These are phyloP conservation scores for Medicago arabica DNA, from an alignment of 306 rosid species.

Conservation along the genomic window DNA sequence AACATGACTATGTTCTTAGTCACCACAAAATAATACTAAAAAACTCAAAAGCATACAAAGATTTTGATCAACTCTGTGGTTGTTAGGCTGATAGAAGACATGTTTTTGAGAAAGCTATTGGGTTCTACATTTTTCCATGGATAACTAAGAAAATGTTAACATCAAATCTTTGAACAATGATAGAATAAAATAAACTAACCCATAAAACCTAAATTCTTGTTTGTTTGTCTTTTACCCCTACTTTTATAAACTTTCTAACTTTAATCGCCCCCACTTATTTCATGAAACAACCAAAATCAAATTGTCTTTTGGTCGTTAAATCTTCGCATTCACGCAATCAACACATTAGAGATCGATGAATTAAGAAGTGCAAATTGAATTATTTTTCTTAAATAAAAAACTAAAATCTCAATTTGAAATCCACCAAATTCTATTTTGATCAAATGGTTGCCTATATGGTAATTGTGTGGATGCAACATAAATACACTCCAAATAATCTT, in stretches of 20 bases:
- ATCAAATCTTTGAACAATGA: slow-evolving; percentile 36
- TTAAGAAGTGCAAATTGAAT: too few species aligned
- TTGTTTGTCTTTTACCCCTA: slow-evolving; percentile 38
- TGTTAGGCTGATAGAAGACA: slow-evolving; percentile 36
- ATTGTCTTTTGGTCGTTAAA: too few species aligned
- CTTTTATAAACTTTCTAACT: background rate
- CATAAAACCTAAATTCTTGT: slow-evolving; percentile 16
- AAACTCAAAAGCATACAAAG: slow-evolving; percentile 20
- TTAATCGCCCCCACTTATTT: background rate
- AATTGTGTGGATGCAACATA: too few species aligned
- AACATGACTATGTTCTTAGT: background rate
- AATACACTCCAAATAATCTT: background rate
- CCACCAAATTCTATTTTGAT: too few species aligned
- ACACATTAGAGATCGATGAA: too few species aligned
- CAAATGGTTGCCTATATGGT: too few species aligned
- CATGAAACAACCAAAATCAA: too few species aligned
- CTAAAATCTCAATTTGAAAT: too few species aligned
- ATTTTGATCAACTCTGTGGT: slow-evolving; percentile 30
- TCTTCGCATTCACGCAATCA: too few species aligned
- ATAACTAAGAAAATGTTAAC: slow-evolving; percentile 29
- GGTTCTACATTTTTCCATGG: slow-evolving; percentile 41
- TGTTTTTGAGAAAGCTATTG: slow-evolving; percentile 24
- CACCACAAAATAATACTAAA: slow-evolving; percentile 35
- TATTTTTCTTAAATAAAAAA: too few species aligned
- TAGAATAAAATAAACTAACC: slow-evolving; percentile 31